Percentiles rank a stretch among this genome's conserved stretches.
Evolutionary conservation across 768 basidiomycete species (phyloP).

Genomic region (Suillus weaverae): DNA sequence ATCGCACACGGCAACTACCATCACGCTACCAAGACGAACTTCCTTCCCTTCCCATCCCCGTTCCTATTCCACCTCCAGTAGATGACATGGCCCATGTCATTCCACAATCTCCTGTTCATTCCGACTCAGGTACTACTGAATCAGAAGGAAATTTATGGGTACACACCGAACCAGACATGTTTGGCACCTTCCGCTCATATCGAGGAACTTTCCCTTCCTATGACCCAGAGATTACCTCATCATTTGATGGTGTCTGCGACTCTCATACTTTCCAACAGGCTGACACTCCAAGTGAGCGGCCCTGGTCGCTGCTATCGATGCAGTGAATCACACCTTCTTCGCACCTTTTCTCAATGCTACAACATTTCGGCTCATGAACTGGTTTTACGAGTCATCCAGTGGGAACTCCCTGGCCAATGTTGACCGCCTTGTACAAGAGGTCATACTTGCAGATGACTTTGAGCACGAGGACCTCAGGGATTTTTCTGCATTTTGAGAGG

Average conservation of each 20-base stretch:
- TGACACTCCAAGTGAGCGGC: conserved; percentile 14
- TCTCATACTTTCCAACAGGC: not conserved
- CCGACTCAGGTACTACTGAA: too few relatives aligned
- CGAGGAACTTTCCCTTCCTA: not conserved
- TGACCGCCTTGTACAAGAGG: too few relatives aligned
- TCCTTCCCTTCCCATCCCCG: not conserved
- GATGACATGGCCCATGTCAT: too few relatives aligned
- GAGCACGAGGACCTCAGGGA: conserved; percentile 16
- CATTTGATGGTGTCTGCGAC: not conserved
- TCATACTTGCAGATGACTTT: too few relatives aligned
- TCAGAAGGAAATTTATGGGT: conserved; percentile 16
- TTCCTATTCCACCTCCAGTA: conserved; percentile 12
- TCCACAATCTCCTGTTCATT: too few relatives aligned
- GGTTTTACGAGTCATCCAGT: too few relatives aligned
- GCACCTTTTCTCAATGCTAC: too few relatives aligned
- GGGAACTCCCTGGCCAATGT: too few relatives aligned
- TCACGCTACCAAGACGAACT: not conserved
- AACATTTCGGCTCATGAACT: too few relatives aligned
- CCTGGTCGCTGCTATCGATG: not conserved
- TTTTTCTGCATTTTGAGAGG: conserved; percentile 13
- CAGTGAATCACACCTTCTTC: not conserved
- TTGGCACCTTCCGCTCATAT: conserved; percentile 1
- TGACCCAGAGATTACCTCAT: not conserved
- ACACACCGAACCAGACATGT: conserved; percentile 19
- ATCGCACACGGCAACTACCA: not conserved